Evolutionary conservation across 306 rosid species (phyloP).

Genomic region (Cyclanthera cordifolia): DNA sequence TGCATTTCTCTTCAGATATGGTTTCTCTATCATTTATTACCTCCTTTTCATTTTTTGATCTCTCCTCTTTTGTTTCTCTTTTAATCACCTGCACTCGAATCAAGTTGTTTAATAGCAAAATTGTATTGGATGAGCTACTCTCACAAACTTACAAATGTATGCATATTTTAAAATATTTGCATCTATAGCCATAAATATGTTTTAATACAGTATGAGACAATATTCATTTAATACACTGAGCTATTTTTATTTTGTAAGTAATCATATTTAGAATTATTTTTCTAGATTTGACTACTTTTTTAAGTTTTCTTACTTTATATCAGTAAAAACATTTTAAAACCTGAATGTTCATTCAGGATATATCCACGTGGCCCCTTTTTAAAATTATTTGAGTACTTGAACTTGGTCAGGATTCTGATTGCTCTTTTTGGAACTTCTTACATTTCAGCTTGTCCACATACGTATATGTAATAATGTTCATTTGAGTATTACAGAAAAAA

Average conservation of each 20-base stretch:
- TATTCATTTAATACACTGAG: too few relatives aligned
- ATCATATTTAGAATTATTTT: too few relatives aligned
- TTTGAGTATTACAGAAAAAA: background rate
- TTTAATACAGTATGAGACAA: too few relatives aligned
- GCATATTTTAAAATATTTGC: too few relatives aligned
- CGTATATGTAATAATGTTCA: background rate
- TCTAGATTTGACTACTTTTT: too few relatives aligned
- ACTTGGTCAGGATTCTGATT: background rate
- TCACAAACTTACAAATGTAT: too few relatives aligned
- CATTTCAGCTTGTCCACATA: background rate
- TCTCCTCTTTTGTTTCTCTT: slow-evolving; percentile 37
- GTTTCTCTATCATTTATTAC: background rate
- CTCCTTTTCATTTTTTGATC: slow-evolving; percentile 14
- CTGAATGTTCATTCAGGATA: background rate
- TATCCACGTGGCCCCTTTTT: background rate
- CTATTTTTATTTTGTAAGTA: too few relatives aligned
- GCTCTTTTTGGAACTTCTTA: background rate
- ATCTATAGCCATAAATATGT: too few relatives aligned
- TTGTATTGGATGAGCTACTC: too few relatives aligned
- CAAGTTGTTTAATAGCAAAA: slow-evolving; percentile 14
- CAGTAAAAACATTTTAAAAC: too few relatives aligned
- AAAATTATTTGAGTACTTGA: background rate
- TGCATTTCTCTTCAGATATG: slow-evolving; percentile 18
- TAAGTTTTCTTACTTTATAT: too few relatives aligned
- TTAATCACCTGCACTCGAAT: slow-evolving; percentile 42